Base-by-base conservation (phyloP, 2,329 filamentous ascomycete genomes). In the Verticillium longisporum region DNA sequence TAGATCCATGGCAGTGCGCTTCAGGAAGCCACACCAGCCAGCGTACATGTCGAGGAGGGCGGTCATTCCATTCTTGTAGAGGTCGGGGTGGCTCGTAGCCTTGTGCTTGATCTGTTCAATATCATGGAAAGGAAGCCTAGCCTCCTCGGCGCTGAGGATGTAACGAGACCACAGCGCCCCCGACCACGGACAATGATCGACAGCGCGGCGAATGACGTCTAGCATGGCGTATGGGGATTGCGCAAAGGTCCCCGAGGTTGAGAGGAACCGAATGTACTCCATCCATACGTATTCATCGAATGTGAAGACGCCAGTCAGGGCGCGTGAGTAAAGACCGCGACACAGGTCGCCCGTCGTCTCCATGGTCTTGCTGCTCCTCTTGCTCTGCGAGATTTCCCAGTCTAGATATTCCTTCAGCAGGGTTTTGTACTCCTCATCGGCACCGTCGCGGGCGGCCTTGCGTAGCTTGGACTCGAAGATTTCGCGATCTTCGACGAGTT, bases 21-120 rank as follows among this genome's bases (percentile, higher is more conserved):
- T 92, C 21, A 99, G 82, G 68, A 94, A 98, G 57, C 92, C 92
- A 70, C 94, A 97, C 95, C 95, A 99, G 0, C 93, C 89, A 59
- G 91, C 87, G 70, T 97, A 92, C 70, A 98, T 91, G 68, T 96
- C 92, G 62, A 98, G 84, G 36, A 97, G 87, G 66, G 93, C 90
- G 57, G 92, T 87, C 82, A 97, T 89, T 31, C 92, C 93, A 63
- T 92, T 88, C 64, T 90, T 88, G 71, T 96, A 92, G 5, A 98
- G 81, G 53, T 96, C 81, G 9, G 92, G 88, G 31, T 91, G 92
- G 69, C 88, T 91, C 0, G 93, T 98, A 6, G 95, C 95, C 54
- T 88, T 88, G 73, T 97, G 92, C 75, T 99, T 99, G 73, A 97
- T 92, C 50, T 87, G 83, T 68, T 96, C 91, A 59, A 98, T 91